phyloP scores from a whole-genome alignment of 495 filamentous ascomycete species.

The Bathelium albidoporum region DNA sequence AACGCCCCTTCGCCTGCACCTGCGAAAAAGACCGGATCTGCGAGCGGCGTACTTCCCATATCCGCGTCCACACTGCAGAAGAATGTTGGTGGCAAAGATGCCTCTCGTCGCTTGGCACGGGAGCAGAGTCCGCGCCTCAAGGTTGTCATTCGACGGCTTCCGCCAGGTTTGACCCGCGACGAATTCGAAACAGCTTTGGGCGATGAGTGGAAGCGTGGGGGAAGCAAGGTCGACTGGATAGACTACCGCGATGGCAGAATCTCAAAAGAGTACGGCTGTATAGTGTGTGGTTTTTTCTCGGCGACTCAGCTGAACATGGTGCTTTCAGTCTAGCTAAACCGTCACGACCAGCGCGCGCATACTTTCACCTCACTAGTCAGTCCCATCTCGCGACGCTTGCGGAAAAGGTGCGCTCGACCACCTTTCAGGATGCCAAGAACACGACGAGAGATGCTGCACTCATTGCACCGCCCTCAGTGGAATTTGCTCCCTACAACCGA shows the following conservation, averaged over 20 bases:
- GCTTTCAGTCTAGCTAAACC: conserved; percentile 58
- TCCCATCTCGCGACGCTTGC: conserved; percentile 49
- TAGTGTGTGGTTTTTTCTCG: background rate
- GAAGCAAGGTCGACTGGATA: conserved; percentile 75
- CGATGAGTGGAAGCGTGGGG: conserved; percentile 70
- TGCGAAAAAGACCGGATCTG: conserved; percentile 17
- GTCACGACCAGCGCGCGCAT: conserved; percentile 65
- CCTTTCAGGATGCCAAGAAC: conserved; percentile 65
- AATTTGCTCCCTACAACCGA: conserved; percentile 74
- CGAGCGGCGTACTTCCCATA: conserved; percentile 53
- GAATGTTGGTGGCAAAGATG: conserved; percentile 26
- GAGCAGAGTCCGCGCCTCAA: conserved; percentile 58
- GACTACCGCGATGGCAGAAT: conserved; percentile 71
- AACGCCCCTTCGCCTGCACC: background rate
- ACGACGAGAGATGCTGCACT: conserved; percentile 57
- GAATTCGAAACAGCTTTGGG: conserved; percentile 69
- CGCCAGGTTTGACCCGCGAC: conserved; percentile 69
- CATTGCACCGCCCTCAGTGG: conserved; percentile 62
- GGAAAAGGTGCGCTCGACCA: conserved; percentile 51
- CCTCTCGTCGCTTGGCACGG: conserved; percentile 25
- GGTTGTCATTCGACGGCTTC: conserved; percentile 72
- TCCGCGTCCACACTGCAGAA: conserved; percentile 50
- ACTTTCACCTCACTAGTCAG: conserved; percentile 56
- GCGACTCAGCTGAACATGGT: background rate
- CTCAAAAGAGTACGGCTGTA: conserved; percentile 68